Evolutionary conservation across 805 yeast genomes (phyloP).

Genomic region (Pachysolen tannophilus): DNA sequence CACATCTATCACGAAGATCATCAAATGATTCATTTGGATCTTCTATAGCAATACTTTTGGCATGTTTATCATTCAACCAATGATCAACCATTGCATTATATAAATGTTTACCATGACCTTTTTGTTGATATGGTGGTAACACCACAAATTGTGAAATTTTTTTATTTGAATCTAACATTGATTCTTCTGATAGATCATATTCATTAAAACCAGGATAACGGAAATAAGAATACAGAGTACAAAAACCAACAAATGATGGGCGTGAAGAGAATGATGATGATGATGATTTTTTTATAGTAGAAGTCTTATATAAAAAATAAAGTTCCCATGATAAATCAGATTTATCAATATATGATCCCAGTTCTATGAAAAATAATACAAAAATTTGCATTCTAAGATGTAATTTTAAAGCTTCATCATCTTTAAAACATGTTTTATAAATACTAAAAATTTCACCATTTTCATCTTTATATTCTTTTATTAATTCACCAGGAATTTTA

Average conservation of each 20-base stretch:
- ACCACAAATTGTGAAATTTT: constrained; percentile 84
- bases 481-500: constrained; percentile 21
- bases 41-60: constrained; percentile 78
- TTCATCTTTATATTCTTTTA: constrained; percentile 22
- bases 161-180: constrained; percentile 36
- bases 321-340: constrained; percentile 77
- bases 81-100: constrained; percentile 46
- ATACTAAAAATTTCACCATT: constrained; percentile 39
- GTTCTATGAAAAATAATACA: constrained; percentile 82
- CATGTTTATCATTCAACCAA: constrained; percentile 46
- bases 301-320: constrained; percentile 41
- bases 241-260: constrained; percentile 61
- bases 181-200: constrained; percentile 35
- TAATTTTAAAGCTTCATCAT: constrained; percentile 37
- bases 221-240: constrained; percentile 82
- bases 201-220: constrained; percentile 47
- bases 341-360: constrained; percentile 81
- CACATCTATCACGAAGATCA: constrained; percentile 79
- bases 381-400: constrained; percentile 71
- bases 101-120: constrained; percentile 61
- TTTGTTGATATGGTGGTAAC: constrained; percentile 76
- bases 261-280: no score
- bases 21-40: constrained; percentile 94
- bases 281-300: no score
- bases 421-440: constrained; percentile 38